Evolutionary conservation across 2,329 filamentous ascomycete species (phyloP).

Genomic region (Calonectria pseudoturangicola): DNA sequence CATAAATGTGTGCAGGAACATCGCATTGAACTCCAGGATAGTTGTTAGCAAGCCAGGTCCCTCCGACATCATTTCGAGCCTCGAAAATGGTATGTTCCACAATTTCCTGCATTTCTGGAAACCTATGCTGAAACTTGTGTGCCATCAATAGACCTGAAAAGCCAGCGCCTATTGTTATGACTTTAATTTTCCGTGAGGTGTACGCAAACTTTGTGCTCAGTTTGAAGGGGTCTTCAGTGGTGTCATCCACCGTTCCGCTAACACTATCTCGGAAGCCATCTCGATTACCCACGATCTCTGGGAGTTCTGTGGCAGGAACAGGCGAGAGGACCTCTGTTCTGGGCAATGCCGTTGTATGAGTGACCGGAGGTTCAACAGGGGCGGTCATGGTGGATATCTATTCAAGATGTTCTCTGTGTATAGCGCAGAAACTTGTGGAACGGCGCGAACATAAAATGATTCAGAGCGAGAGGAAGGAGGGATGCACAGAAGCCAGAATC

Average conservation of each 20-base stretch:
- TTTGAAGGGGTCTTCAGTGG: slow-evolving; percentile 53
- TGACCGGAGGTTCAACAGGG: slow-evolving; percentile 43
- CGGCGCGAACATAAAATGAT: neutral
- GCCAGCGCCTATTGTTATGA: slow-evolving; percentile 59
- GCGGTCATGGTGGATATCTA: slow-evolving; percentile 38
- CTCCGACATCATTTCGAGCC: slow-evolving; percentile 55
- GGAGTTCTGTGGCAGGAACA: slow-evolving; percentile 46
- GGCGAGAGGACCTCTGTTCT: slow-evolving; percentile 19
- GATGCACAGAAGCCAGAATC: neutral
- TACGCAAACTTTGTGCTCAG: slow-evolving; percentile 55
- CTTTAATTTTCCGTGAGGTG: slow-evolving; percentile 56
- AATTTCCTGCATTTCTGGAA: slow-evolving; percentile 55
- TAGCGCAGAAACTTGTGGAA: neutral
- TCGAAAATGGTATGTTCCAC: slow-evolving; percentile 58
- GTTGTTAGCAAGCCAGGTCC: slow-evolving; percentile 60
- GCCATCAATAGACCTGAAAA: slow-evolving; percentile 60
- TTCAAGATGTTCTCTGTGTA: neutral
- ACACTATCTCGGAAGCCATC: neutral
- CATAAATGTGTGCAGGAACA: slow-evolving; percentile 49
- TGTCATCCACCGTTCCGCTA: slow-evolving; percentile 23
- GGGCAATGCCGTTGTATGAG: slow-evolving; percentile 23
- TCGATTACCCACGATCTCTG: slow-evolving; percentile 37
- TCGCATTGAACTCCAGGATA: slow-evolving; percentile 51
- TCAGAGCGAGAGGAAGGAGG: neutral
- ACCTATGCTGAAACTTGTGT: slow-evolving; percentile 59